phyloP scores from a whole-genome alignment of 179 eudicot genomes.

The Actinidia arguta region DNA sequence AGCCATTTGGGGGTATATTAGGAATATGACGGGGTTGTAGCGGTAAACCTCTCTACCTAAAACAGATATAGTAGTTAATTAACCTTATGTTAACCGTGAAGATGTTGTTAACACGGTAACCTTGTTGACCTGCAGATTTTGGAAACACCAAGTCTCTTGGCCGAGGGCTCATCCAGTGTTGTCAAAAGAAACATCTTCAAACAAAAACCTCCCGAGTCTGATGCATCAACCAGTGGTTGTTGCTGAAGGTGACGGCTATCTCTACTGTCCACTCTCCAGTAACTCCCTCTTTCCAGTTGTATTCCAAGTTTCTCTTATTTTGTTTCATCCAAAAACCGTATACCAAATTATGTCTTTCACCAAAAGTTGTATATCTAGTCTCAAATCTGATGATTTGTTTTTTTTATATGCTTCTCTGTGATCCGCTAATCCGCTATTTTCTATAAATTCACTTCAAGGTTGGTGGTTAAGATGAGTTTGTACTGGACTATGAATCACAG shows the following conservation, averaged over 20 bases:
- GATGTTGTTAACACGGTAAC: not conserved
- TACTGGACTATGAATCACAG: not conserved
- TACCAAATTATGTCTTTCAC: not conserved
- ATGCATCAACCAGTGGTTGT: slow-evolving; percentile 45
- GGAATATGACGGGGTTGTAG: not conserved
- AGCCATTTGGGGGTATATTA: too few species aligned
- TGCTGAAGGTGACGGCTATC: slow-evolving; percentile 33
- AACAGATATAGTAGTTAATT: not conserved
- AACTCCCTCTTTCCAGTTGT: not conserved
- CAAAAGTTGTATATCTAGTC: not conserved
- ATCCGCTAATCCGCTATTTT: not conserved
- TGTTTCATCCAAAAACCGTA: slow-evolving; percentile 6
- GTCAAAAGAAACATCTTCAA: slow-evolving; percentile 79
- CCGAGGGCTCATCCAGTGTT: slow-evolving; percentile 68
- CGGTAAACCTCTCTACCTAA: not conserved
- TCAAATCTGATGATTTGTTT: not conserved
- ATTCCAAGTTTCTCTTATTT: not conserved
- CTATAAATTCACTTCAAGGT: not conserved
- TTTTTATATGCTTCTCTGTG: not conserved
- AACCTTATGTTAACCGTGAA: not conserved
- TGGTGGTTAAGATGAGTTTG: not conserved
- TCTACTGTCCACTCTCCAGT: not conserved
- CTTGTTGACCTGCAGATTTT: slow-evolving; percentile 52
- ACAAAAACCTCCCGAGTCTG: slow-evolving; percentile 59
- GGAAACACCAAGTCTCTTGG: slow-evolving; percentile 84